phyloP scores from a whole-genome alignment of 495 filamentous ascomycete genomes.

The Neurospora sp. region DNA sequence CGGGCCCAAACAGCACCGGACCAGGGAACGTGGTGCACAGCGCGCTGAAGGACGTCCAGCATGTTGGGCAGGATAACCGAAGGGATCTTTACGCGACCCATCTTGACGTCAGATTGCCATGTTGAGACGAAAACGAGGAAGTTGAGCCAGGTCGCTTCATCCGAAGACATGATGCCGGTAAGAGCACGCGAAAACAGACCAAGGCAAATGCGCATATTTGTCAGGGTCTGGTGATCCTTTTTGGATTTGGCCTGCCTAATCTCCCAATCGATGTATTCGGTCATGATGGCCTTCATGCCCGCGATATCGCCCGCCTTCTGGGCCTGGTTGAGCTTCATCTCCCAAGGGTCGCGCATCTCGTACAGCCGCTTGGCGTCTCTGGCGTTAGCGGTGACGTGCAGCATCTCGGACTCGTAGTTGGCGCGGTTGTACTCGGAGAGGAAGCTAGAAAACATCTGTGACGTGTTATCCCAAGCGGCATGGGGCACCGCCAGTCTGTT shows the following conservation, averaged over 20 bases:
- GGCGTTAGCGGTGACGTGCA: constrained; percentile 52
- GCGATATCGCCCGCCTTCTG: constrained; percentile 45
- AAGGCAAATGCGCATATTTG: constrained; percentile 50
- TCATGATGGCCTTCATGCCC: constrained; percentile 47
- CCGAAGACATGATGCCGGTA: constrained; percentile 52
- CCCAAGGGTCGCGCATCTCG: constrained; percentile 56
- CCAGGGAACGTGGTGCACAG: constrained; percentile 83
- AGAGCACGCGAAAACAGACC: constrained; percentile 73
- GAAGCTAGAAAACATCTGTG: constrained; percentile 71
- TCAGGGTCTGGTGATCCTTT: constrained; percentile 33
- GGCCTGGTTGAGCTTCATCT: constrained; percentile 55
- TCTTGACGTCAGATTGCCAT: constrained; percentile 25
- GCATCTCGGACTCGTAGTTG: constrained; percentile 74
- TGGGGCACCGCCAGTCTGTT: constrained; percentile 72
- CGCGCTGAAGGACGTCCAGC: constrained; percentile 49
- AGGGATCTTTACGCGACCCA: constrained; percentile 21
- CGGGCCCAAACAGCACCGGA: constrained; percentile 85
- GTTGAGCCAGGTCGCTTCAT: constrained; percentile 67
- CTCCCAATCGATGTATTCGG: constrained; percentile 82
- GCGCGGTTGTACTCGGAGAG: constrained; percentile 64
- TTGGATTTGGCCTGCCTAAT: constrained; percentile 42
- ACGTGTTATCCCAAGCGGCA: constrained; percentile 74
- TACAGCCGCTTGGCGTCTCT: constrained; percentile 61
- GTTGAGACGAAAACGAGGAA: constrained; percentile 60
- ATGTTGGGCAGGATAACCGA: constrained; percentile 30